phyloP scores from a whole-genome alignment of 2,329 filamentous ascomycete species.

The Penicillium paneum region DNA sequence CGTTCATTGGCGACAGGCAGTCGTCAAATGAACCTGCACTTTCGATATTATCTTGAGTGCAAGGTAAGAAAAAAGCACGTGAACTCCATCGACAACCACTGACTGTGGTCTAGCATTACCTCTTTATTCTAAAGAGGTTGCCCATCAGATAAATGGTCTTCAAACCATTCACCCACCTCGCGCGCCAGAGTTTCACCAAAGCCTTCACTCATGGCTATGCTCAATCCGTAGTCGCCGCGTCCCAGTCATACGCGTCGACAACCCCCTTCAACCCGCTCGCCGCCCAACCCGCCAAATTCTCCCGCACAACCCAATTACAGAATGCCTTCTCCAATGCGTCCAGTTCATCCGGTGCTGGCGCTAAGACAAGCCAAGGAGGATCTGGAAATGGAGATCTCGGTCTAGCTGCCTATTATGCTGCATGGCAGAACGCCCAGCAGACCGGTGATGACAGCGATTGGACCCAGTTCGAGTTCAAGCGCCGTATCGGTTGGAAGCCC shows the following conservation, averaged over 20 bases:
- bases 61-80: slow-evolving; percentile 53
- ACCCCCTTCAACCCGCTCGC: slow-evolving; percentile 56
- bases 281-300: slow-evolving; percentile 51
- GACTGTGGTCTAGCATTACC: slow-evolving; percentile 43
- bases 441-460: slow-evolving; percentile 73
- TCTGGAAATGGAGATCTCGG: slow-evolving; percentile 59
- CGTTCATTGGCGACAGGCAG: slow-evolving; percentile 78
- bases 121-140: slow-evolving; percentile 63
- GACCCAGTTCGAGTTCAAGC: slow-evolving; percentile 86
- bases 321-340: slow-evolving; percentile 66
- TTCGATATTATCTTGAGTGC: slow-evolving; percentile 57
- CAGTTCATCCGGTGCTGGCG: slow-evolving; percentile 50
- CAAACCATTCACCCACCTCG: slow-evolving; percentile 72
- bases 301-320: slow-evolving; percentile 64
- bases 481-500: slow-evolving; percentile 83
- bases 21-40: slow-evolving; percentile 99
- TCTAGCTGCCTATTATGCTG: slow-evolving; percentile 87
- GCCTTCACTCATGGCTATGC: slow-evolving; percentile 97
- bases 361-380: slow-evolving; percentile 57
- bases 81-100: neutral
- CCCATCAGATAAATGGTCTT: slow-evolving; percentile 81
- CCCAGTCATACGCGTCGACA: slow-evolving; percentile 75
- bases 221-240: slow-evolving; percentile 93
- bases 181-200: slow-evolving; percentile 96
- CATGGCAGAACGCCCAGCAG: slow-evolving; percentile 74